Percentiles rank a stretch among this genome's conserved stretches.
Evolutionary conservation across 164 flowering plant genomes (phyloP).

Genomic region (Dillenia suffruticosa): DNA sequence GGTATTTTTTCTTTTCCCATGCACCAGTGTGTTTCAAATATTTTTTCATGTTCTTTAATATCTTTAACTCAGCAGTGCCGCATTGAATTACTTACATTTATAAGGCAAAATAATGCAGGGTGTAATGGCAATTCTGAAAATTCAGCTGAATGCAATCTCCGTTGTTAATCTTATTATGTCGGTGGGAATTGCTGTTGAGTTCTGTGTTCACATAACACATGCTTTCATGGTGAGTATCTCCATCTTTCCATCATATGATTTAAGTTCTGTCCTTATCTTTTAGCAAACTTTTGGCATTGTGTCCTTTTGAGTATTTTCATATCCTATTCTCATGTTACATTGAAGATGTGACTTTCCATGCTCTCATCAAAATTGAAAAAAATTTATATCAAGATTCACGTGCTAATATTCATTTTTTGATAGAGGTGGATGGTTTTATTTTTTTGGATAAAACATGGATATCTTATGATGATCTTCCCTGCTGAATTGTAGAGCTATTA

Average conservation of each 20-base stretch:
- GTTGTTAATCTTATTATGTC: constrained; percentile 97
- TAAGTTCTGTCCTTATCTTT: neutral
- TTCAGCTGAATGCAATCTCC: constrained; percentile 95
- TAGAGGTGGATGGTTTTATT: too few species aligned
- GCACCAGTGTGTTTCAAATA: neutral
- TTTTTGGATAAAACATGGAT: too few species aligned
- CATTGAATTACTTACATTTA: constrained; percentile 4
- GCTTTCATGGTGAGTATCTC: constrained; percentile 77
- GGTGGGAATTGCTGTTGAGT: constrained; percentile 95
- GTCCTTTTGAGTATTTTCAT: neutral
- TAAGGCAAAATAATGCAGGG: constrained; percentile 55
- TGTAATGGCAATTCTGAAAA: constrained; percentile 83
- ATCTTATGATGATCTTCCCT: too few species aligned
- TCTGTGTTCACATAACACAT: constrained; percentile 92
- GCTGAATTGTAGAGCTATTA: too few species aligned
- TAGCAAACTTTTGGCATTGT: neutral
- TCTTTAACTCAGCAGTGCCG: neutral
- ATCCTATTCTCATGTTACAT: too few species aligned
- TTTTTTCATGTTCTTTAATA: neutral
- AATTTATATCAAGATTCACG: too few species aligned
- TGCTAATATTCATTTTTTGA: too few species aligned
- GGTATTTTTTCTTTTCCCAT: constrained; percentile 37
- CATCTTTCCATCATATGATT: neutral
- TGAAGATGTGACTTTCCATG: too few species aligned
- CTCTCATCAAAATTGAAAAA: too few species aligned